Evolutionary conservation across 345 rosid species (phyloP), one percentile per base, ranked within the genome.

Genomic region (Melaleuca quinquenervia): DNA sequence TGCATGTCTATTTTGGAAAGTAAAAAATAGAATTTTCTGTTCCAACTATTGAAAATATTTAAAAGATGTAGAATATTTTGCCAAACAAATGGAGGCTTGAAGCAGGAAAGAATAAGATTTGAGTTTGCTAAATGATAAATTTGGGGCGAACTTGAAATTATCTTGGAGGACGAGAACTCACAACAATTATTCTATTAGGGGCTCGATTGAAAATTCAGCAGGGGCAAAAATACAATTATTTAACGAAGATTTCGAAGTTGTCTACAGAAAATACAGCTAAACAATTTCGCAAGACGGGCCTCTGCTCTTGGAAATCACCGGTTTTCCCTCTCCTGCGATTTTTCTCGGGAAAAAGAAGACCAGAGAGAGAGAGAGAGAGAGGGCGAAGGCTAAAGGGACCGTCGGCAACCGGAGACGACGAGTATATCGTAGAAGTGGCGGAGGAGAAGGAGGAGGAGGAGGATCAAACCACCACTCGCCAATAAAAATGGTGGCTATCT

Each of bases 401-500:
- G 48, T 45, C 78, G 26, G 48, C 24, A 36, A 70, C 78, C 32
- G 78, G 78, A 70, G 48, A 70, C 48, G 48, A 1, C 78, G 78
- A 32, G 48, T 36, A 3, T 24, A 41, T 70, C 48, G 78, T 8
- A 32, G 78, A 41, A 70, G 78, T 44, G 80, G 53, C 29, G 78
- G 54, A 50, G 80, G 85, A 29, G 80, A 80, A 52, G 62, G 48
- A 52, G 85, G 85, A 84, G 64, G n/a, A 84, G 78, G 36, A 41
- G 75, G 21, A 44, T 84, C 75, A 8, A 32, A 36, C 20, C 29
- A 84, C 24, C n/a, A 55, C 70, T 22, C 26, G 74, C 29, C 85
- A 14, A 8, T 41, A 41, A 54, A 83, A 88, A 96, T 96, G 99
- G 94, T 91, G 89, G 93, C 97, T 84, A 87, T 92, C 62, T 87